These are phyloP conservation scores for Irpex lacteus DNA, from an alignment of 1,284 basidiomycete species.

Conservation along the genomic window DNA sequence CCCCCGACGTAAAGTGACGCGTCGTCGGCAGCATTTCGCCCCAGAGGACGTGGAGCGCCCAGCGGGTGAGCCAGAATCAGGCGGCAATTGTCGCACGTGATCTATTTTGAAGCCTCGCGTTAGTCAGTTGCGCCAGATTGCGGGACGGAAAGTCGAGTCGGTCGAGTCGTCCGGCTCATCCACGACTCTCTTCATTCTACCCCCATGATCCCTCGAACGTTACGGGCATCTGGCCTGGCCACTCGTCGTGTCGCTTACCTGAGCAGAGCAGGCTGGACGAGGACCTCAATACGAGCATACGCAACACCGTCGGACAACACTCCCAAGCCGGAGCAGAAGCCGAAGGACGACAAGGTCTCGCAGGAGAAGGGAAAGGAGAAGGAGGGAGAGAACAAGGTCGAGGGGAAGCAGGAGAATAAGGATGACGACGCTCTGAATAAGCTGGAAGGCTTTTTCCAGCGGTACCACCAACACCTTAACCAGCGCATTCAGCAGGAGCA, in stretches of 20 bases:
- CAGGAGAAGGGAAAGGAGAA: conserved; percentile 34
- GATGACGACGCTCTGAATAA: conserved; percentile 43
- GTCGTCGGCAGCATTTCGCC: not conserved
- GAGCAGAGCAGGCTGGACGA: conserved; percentile 27
- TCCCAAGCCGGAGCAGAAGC: conserved; percentile 26
- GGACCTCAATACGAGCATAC: conserved; percentile 32
- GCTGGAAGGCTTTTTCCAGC: conserved; percentile 79
- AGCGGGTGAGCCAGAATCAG: not conserved
- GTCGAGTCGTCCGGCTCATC: conserved; percentile 10
- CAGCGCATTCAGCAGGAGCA: conserved; percentile 10
- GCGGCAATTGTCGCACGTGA: not conserved
- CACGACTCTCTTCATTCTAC: conserved; percentile 12
- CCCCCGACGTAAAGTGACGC: not conserved
- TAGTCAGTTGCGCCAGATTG: conserved; percentile 14
- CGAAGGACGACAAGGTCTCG: conserved; percentile 25
- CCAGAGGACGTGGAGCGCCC: not conserved
- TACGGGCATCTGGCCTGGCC: conserved; percentile 37
- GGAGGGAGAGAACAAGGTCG: conserved; percentile 20
- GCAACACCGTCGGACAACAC: conserved; percentile 40
- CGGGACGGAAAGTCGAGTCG: conserved; percentile 13
- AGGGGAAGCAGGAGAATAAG: conserved; percentile 12
- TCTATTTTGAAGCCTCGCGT: not conserved
- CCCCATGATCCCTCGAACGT: conserved; percentile 41
- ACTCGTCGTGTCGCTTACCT: conserved; percentile 32
- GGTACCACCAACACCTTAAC: conserved; percentile 57